phyloP scores from a whole-genome alignment of 768 basidiomycete genomes.

The Serendipita vermifera region DNA sequence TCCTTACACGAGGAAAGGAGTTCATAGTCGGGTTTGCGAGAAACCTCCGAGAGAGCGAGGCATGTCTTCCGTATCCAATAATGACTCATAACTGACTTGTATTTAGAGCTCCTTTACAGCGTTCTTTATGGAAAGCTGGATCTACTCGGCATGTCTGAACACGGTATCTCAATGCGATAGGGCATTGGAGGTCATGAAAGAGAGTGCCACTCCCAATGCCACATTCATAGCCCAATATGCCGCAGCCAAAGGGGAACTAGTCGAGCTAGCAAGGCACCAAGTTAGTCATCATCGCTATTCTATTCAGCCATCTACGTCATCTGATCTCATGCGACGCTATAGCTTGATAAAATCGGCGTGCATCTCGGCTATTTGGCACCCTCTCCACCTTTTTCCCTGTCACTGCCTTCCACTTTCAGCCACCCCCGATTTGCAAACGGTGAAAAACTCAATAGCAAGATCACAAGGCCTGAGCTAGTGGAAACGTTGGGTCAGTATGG shows the following conservation, averaged over 20 bases:
- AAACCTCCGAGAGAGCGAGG: constrained; percentile 63
- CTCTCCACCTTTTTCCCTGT: constrained; percentile 56
- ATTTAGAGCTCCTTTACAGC: constrained; percentile 39
- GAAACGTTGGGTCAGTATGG: not conserved
- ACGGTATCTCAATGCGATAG: constrained; percentile 65
- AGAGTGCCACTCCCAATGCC: constrained; percentile 45
- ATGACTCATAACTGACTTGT: constrained; percentile 11
- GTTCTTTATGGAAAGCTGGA: constrained; percentile 87
- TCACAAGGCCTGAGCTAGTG: not conserved
- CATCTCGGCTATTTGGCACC: constrained; percentile 55
- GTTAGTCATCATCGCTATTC: constrained; percentile 36
- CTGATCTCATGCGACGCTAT: constrained; percentile 9
- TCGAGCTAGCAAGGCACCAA: constrained; percentile 80
- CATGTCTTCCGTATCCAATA: constrained; percentile 23
- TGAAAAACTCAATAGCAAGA: not conserved
- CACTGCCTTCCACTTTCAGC: constrained; percentile 17
- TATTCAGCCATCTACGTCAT: not conserved
- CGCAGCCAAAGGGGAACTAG: constrained; percentile 61
- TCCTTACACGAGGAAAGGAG: constrained; percentile 52
- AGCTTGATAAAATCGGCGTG: constrained; percentile 84
- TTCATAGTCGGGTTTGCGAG: constrained; percentile 71
- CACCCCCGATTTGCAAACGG: not conserved
- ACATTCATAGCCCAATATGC: constrained; percentile 21
- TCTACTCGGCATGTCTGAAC: constrained; percentile 76
- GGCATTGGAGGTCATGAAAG: constrained; percentile 44